These are phyloP conservation scores for Leishmania martiniquensis DNA, from an alignment of 208 protist species.

Conservation along the genomic window DNA sequence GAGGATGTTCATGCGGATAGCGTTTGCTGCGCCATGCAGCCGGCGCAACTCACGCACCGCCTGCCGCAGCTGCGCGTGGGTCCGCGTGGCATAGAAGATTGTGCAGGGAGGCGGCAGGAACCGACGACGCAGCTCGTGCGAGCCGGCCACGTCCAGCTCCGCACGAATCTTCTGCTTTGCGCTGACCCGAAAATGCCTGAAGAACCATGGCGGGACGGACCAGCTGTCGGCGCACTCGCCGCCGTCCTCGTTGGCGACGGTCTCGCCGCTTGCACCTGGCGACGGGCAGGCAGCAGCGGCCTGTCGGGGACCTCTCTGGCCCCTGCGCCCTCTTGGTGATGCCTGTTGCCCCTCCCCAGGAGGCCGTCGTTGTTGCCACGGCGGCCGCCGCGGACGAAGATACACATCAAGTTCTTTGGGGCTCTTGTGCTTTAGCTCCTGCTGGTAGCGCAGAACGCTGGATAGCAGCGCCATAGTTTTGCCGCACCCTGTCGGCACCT, in stretches of 20 bases:
- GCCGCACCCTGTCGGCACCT: constrained; percentile 97
- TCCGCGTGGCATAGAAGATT: constrained; percentile 96
- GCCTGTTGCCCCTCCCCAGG: background rate
- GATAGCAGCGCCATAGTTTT: constrained; percentile 97
- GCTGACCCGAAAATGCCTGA: constrained; percentile 59
- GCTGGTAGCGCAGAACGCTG: constrained; percentile 74
- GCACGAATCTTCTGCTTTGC: constrained; percentile 40
- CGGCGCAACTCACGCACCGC: constrained; percentile 92
- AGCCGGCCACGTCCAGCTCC: constrained; percentile 48
- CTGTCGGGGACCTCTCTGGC: background rate
- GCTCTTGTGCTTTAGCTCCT: constrained; percentile 92
- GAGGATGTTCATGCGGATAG: constrained; percentile 91
- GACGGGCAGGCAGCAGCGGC: background rate
- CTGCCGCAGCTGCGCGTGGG: constrained; percentile 97
- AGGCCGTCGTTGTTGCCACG: constrained; percentile 32
- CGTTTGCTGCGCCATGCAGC: constrained; percentile 49
- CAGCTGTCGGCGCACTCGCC: constrained; percentile 29
- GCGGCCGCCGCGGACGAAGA: constrained; percentile 75
- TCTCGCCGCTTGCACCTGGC: background rate
- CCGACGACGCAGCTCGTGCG: constrained; percentile 57
- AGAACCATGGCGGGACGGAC: constrained; percentile 43
- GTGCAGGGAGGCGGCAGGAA: constrained; percentile 61
- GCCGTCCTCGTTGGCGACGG: background rate
- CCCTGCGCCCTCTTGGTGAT: background rate
- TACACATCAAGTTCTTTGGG: constrained; percentile 93